Conservation (phyloP, 305 asterid species). For the Withania somnifera region DNA sequence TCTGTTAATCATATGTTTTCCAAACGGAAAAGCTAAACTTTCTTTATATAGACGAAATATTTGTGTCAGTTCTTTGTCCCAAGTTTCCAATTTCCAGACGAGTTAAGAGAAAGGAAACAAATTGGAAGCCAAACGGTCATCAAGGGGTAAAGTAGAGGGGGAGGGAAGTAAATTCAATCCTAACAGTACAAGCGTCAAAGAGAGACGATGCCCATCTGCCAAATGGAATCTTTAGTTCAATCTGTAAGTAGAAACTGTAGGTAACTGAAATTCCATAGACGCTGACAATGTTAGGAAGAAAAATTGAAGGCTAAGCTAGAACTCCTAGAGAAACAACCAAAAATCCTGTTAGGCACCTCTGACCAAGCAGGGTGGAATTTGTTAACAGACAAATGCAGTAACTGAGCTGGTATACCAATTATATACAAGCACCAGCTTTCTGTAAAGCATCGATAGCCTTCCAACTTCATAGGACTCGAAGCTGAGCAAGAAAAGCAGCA, state of each 20-base stretch:
- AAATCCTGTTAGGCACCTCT: conserved; percentile 33
- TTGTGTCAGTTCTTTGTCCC: neutral
- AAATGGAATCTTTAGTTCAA: neutral
- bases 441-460: conserved; percentile 14
- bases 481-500: conserved; percentile 83
- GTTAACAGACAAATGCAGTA: conserved; percentile 4
- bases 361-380: conserved; percentile 11
- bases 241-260: neutral
- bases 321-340: conserved; percentile 33
- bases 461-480: conserved; percentile 55
- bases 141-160: neutral
- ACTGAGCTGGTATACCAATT: conserved; percentile 8
- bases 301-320: conserved; percentile 12
- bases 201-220: neutral
- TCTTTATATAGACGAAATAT: neutral
- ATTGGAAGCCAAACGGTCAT: neutral
- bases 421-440: conserved; percentile 28
- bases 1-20: neutral
- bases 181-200: neutral
- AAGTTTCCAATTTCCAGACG: neutral
- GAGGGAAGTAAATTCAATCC: neutral
- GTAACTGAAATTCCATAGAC: neutral
- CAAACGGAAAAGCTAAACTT: no score
- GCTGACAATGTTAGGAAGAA: neutral
- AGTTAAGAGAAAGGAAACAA: neutral